Evolutionary conservation across 805 yeast species (phyloP), one percentile per base, ranked within the genome.

Genomic region (Yarrowia phangngaensis): DNA sequence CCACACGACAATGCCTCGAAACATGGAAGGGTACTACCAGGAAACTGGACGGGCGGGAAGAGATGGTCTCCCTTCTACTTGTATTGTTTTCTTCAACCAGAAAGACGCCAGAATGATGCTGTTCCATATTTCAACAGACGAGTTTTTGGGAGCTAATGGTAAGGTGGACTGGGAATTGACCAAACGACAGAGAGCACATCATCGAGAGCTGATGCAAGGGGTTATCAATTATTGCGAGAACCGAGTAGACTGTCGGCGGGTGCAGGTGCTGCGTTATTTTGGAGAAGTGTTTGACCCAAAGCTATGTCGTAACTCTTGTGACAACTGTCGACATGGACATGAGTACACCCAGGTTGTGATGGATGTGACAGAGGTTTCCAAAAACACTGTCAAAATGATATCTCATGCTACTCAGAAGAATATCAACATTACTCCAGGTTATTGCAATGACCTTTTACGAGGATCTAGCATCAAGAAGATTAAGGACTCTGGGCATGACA

Each of bases 21-120:
- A 87, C 47, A 70, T 92, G 55, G 98, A 92, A 66, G 97, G 97
- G 0, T 92, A 92, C 64, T 92, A 92, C 60, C 98, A 92, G 65
- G 98, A 92, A 63, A 89, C 97, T 1, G 98, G 98, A 6, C 79
- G 98, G 65, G 98, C 97, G 4, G 98, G 98, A 4, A 77, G 98
- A 68, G 98, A 92, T 68, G 97, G 98, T 0, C 67, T 75, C 6
- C 76, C 70, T 33, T 83, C 95, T 1, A 82, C 80, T 51, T 92
- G 97, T 66, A 74, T 87, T 11, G 74, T 90, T 75, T 90, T 77
- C 58, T 92, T 83, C 64, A 75, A 80, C 8, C 82, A 82, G 66
- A 75, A 75, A 52, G 98, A 90, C 66, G 94, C 90, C 0, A 70
- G 88, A 51, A 69, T 78, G 20, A 66, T 92, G 34, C 88, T 83